Conservation (phyloP, 2,329 filamentous ascomycete genomes). For the Daldinia sp. region DNA sequence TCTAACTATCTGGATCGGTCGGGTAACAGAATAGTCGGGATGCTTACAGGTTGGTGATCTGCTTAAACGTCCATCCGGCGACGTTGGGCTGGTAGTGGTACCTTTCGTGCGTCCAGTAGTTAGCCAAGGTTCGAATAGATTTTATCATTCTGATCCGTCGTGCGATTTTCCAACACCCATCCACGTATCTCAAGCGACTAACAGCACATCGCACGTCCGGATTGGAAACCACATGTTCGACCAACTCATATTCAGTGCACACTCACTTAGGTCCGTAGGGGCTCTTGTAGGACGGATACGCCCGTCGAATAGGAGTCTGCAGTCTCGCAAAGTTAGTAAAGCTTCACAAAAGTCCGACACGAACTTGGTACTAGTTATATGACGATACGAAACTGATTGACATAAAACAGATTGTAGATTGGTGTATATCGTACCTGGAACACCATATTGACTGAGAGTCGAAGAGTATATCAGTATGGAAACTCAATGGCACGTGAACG, state of each 20-base stretch:
- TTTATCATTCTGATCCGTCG: neutral
- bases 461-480: slow-evolving; percentile 26
- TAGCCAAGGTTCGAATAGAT: slow-evolving; percentile 20
- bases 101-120: slow-evolving; percentile 54
- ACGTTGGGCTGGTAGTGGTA: slow-evolving; percentile 70
- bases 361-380: neutral
- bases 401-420: neutral
- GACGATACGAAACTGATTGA: neutral
- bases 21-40: slow-evolving; percentile 13
- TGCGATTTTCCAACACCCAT: neutral
- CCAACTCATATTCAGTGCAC: slow-evolving; percentile 37
- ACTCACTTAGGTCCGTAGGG: slow-evolving; percentile 75
- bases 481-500: slow-evolving; percentile 44
- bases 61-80: slow-evolving; percentile 64
- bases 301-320: slow-evolving; percentile 62
- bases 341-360: neutral
- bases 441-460: slow-evolving; percentile 46
- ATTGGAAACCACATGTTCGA: neutral
- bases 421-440: slow-evolving; percentile 43
- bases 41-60: slow-evolving; percentile 65
- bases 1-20: neutral
- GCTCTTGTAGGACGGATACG: slow-evolving; percentile 66
- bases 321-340: slow-evolving; percentile 35
- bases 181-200: neutral
- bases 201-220: neutral